Percentiles rank a stretch among this genome's conserved stretches.
These are phyloP conservation scores for Paramecium biaurelia DNA, from an alignment of 73 alveolate species.

Conservation along the genomic window DNA sequence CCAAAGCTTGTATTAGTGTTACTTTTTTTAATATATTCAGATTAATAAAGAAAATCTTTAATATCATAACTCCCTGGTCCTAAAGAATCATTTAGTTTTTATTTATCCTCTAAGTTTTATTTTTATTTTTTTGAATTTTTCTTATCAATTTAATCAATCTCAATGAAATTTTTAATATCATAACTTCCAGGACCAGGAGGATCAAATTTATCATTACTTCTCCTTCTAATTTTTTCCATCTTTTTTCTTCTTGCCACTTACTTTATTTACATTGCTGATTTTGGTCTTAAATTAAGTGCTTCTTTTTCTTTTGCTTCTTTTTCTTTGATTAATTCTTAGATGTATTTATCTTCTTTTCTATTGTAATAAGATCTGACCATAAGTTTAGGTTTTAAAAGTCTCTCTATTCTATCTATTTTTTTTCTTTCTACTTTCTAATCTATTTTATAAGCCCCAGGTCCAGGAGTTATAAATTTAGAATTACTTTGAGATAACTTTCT, in stretches of 20 bases:
- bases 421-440: neutral
- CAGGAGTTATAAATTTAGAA: neutral
- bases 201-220: neutral
- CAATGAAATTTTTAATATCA: neutral
- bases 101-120: neutral
- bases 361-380: constrained; percentile 9
- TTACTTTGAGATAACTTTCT: neutral
- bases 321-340: neutral
- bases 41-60: neutral
- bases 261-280: neutral
- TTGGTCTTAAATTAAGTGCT: neutral
- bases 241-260: neutral
- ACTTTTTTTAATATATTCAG: neutral
- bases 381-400: neutral
- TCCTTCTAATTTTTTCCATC: neutral
- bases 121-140: neutral
- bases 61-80: constrained; percentile 3
- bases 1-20: neutral
- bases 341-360: neutral
- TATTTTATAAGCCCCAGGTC: constrained; percentile 2
- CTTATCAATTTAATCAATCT: neutral
- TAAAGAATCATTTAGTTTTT: neutral
- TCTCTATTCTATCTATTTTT: neutral
- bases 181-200: constrained; percentile 4
- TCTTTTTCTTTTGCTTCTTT: neutral